phyloP scores from a whole-genome alignment of 345 rosid genomes.

The Lumnitzera littorea region DNA sequence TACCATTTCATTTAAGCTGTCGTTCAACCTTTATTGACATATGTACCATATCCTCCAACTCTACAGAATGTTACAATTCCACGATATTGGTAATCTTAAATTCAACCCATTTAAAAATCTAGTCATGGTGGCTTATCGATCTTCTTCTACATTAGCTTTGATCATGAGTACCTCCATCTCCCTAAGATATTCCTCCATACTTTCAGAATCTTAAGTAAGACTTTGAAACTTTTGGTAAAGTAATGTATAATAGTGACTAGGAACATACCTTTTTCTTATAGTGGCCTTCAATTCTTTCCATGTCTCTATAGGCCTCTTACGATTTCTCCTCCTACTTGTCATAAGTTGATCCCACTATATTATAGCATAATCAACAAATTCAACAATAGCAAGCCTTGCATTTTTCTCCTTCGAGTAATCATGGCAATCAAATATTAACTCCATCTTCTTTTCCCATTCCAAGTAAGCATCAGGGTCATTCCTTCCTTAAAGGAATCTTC shows the following conservation, averaged over 20 bases:
- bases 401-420: neutral
- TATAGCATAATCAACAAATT: neutral
- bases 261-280: too few species aligned
- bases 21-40: too few species aligned
- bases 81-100: too few species aligned
- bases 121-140: too few species aligned
- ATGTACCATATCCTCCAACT: too few species aligned
- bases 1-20: too few species aligned
- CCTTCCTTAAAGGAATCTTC: neutral
- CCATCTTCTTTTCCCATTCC: neutral
- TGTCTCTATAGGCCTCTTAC: neutral
- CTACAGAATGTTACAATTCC: too few species aligned
- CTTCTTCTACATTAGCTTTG: too few species aligned
- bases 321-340: neutral
- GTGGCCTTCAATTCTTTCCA: neutral
- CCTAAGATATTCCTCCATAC: neutral
- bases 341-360: neutral
- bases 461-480: constrained; percentile 2
- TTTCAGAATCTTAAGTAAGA: neutral
- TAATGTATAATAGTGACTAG: neutral
- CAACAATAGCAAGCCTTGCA: too few species aligned
- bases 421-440: constrained; percentile 5
- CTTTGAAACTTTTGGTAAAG: neutral
- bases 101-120: too few species aligned
- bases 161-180: neutral